Percentiles rank a stretch among this genome's conserved stretches.
These are phyloP conservation scores for bread wheat (Triticum aestivum) DNA, from an alignment of 176 grass and related monocot species.

Conservation along the genomic window IWGSC_CS_RefSeq_v2.1 NC_057798.1:561567875-561568374, in stretches of 20 bases:
- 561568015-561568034: constrained; percentile 94
- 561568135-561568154: constrained; percentile 92
- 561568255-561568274: constrained; percentile 73
- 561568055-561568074: constrained; percentile 91
- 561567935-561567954: constrained; percentile 65
- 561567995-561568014: constrained; percentile 92
- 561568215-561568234: constrained; percentile 46
- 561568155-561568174: constrained; percentile 97
- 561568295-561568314: constrained; percentile 10
- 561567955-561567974: constrained; percentile 44
- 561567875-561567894: constrained; percentile 84
- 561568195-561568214: constrained; percentile 71
- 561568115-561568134: constrained; percentile 98
- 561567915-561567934: constrained; percentile 78
- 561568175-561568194: constrained; percentile 93
- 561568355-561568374: not conserved
- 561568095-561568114: constrained; percentile 70
- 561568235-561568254: constrained; percentile 83
- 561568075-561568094: constrained; percentile 93
- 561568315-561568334: not conserved
- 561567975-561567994: constrained; percentile 90
- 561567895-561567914: constrained; percentile 88
- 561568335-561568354: not conserved
- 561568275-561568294: constrained; percentile 3
- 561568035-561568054: constrained; percentile 97